Conservation (phyloP, 2,329 filamentous ascomycete genomes). For the Magnaporthiopsis rhizophila region DNA sequence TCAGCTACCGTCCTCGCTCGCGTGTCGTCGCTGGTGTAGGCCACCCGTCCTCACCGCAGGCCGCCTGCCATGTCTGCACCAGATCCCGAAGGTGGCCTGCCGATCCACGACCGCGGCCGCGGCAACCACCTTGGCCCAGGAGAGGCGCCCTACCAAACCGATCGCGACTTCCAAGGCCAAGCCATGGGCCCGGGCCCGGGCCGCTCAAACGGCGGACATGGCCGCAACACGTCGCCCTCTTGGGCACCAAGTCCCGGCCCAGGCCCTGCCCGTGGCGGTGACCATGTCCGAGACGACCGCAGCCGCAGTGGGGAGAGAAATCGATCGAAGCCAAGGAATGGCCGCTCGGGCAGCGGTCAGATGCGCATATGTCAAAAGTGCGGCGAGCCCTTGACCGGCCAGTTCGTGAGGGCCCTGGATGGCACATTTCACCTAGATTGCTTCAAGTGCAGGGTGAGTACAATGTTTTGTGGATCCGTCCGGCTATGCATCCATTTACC, state of each 20-base stretch:
- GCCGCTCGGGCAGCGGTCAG: constrained; percentile 50
- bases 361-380: constrained; percentile 77
- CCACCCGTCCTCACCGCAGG: neutral
- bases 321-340: constrained; percentile 44
- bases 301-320: constrained; percentile 50
- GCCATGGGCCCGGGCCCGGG: constrained; percentile 11
- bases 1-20: neutral
- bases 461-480: neutral
- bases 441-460: constrained; percentile 87
- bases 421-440: constrained; percentile 96
- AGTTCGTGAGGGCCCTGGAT: constrained; percentile 89
- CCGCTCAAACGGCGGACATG: constrained; percentile 15
- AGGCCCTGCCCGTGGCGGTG: constrained; percentile 20
- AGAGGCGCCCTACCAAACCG: constrained; percentile 17
- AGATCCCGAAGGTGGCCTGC: constrained; percentile 31
- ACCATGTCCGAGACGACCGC: constrained; percentile 30
- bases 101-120: constrained; percentile 27
- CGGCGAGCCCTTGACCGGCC: constrained; percentile 76
- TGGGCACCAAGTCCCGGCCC: neutral
- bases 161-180: constrained; percentile 15
- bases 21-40: neutral
- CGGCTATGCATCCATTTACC: neutral
- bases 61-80: constrained; percentile 4
- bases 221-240: constrained; percentile 13
- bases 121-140: constrained; percentile 14